Percentiles rank a stretch among this genome's conserved stretches.
Conservation (phyloP, 2,329 filamentous ascomycete genomes). For the Alternaria viburni region DNA sequence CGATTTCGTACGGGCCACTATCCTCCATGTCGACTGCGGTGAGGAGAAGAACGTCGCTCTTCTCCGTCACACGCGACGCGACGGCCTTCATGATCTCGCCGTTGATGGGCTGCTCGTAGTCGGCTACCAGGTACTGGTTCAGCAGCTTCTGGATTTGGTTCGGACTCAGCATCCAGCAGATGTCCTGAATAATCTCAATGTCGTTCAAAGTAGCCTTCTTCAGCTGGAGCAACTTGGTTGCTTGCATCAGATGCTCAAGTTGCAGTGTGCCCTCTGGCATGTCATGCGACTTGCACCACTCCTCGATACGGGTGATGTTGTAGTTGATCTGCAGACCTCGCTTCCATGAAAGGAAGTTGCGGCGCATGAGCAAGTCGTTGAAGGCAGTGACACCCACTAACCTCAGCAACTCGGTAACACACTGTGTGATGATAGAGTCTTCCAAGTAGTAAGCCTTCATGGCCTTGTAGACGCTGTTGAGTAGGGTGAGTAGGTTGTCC, state of each 20-base stretch:
- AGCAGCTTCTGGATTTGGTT: conserved; percentile 99
- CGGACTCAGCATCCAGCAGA: conserved; percentile 99
- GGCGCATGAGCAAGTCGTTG: conserved; percentile 95
- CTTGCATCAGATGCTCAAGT: conserved; percentile 99
- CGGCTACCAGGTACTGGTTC: conserved; percentile 97
- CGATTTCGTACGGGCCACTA: conserved; percentile 97
- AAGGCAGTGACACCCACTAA: conserved; percentile 97
- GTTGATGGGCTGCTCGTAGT: conserved; percentile 99
- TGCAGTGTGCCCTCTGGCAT: conserved; percentile 98
- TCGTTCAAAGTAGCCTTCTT: conserved; percentile 99
- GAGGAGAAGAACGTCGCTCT: conserved; percentile 92
- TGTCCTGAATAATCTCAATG: conserved; percentile 99
- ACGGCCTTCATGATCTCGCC: conserved; percentile 99
- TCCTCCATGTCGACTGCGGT: conserved; percentile 99
- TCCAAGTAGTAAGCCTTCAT: conserved; percentile 99
- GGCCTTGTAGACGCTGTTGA: conserved; percentile 97
- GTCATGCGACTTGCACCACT: conserved; percentile 99
- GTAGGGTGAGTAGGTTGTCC: conserved; percentile 93
- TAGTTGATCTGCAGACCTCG: conserved; percentile 99
- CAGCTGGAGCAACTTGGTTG: conserved; percentile 94
- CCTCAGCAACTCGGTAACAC: conserved; percentile 88
- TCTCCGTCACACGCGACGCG: conserved; percentile 94
- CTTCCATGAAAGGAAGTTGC: conserved; percentile 99
- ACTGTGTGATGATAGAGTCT: conserved; percentile 94
- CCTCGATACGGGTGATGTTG: conserved; percentile 98